These are phyloP conservation scores for Metarhizium album DNA, from an alignment of 2,329 filamentous ascomycete genomes.

Conservation along the genomic window DNA sequence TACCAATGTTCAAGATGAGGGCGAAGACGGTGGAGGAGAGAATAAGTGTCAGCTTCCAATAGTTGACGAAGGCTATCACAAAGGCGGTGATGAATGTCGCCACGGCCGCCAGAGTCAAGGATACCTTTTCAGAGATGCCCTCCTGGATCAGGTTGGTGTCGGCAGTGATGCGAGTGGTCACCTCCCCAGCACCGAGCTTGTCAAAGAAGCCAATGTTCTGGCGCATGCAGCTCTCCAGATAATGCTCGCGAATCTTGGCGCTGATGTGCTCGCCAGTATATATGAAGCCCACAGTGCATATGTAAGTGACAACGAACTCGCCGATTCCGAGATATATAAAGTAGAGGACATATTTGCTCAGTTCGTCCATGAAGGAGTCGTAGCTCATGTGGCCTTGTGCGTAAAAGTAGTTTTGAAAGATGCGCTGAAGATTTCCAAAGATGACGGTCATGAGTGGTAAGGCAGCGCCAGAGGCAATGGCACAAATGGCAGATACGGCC, in stretches of 20 bases:
- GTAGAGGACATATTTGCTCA: conserved; percentile 61
- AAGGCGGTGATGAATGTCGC: conserved; percentile 84
- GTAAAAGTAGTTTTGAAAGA: conserved; percentile 56
- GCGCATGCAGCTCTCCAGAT: conserved; percentile 71
- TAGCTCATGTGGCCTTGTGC: conserved; percentile 31
- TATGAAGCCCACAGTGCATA: conserved; percentile 81
- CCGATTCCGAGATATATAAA: conserved; percentile 78
- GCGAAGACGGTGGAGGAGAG: conserved; percentile 72
- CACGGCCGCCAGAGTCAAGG: conserved; percentile 62
- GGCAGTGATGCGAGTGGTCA: conserved; percentile 87
- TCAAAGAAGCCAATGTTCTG: conserved; percentile 94
- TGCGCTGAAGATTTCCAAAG: conserved; percentile 65
- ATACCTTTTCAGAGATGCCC: conserved; percentile 84
- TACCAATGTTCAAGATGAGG: conserved; percentile 66
- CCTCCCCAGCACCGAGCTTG: conserved; percentile 82
- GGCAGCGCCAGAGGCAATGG: conserved; percentile 63
- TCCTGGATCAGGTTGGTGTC: conserved; percentile 92
- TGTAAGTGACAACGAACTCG: conserved; percentile 67
- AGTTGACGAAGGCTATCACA: conserved; percentile 80
- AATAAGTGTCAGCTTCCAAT: conserved; percentile 89
- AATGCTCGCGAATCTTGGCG: conserved; percentile 69
- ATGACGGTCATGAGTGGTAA: conserved; percentile 73
- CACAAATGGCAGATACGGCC: conserved; percentile 46
- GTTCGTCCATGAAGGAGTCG: conserved; percentile 45
- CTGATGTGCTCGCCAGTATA: conserved; percentile 74